Evolutionary conservation across 2,329 filamentous ascomycete genomes (phyloP), one percentile per base, ranked within the genome.

Genomic region (Fusarium stilboides): DNA sequence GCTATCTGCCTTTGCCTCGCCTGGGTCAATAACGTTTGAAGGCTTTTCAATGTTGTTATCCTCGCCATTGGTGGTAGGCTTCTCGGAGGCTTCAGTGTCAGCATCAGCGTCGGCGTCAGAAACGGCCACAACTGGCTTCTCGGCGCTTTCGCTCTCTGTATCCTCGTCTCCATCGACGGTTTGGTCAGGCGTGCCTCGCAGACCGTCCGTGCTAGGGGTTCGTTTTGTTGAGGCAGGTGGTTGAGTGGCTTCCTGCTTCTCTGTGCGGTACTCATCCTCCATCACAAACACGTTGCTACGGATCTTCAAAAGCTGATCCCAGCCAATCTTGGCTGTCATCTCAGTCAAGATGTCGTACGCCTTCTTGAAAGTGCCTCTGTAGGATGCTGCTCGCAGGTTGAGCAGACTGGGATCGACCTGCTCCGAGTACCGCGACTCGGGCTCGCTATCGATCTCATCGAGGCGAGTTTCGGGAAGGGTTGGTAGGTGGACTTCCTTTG

Each of bases 231-330:
- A 80, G 63, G 82, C 81, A 45, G 80, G 76, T 17, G 82, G 77
- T 49, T 83, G 80, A 19, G 82, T 82, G 24, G 84, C 80, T 65
- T 91, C 89, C 58, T 92, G 90, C 80, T 92, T 93, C 81, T 98
- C 96, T 58, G 91, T 92, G 49, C 96, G 90, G 78, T 99, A 99
- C 79, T 99, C 96, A 76, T 99, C 96, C 79, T 99, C 96, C 96
- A 99, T 99, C 49, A 99, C 96, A 74, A 99, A 99, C 2, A 99
- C 96, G 68, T 95, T 94, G 82, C 95, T 98, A 72, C 96, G 89
- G 75, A 97, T 97, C 80, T 94, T 97, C 52, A 99, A 84, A 22
- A 99, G 86, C 77, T 98, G 94, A 74, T 99, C 96, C 96, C 96
- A 99, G 39, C 96, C 96, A 74, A 99, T 98, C 80, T 96, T 95